Evolutionary conservation across 1,284 basidiomycete genomes (phyloP), one percentile per base, ranked within the genome.

Genomic region (Coniophora puteana): DNA sequence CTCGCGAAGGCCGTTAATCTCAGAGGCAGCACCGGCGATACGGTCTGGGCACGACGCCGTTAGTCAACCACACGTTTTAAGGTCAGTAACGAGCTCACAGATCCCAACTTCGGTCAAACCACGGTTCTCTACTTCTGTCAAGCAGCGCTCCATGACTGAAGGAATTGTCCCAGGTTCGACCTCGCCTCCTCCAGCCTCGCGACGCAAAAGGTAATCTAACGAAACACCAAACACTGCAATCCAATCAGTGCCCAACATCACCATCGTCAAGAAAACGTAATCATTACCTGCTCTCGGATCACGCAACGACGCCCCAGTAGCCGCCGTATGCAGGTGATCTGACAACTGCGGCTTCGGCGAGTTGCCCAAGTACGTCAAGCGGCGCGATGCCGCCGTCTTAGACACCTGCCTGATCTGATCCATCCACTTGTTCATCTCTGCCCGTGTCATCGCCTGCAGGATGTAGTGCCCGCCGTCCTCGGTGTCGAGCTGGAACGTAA

Each of bases 381-480:
- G 76, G 25, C 86, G 74, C 53, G 84, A 81, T 6, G 85, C 83
- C 35, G 83, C 82, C 39, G 72, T 74, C 51, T 79, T 81, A 23
- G 85, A 79, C 26, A 87, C 76, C 17, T 76, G 72, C 31, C 74
- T 73, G 45, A 92, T 80, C 12, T 76, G 80, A 17, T 82, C 77
- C 43, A 88, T 70, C 89, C 89, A 92, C 50, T 72, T 79, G 38
- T 60, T 69, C 76, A 87, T 80, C 48, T 89, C 86, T 22, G 68
- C 65, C 56, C 72, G 77, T 44, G 72, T 78, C 23, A 78, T 58
- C 1, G 86, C 80, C 58, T 92, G 89, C 13, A 92, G 63, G 20
- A 90, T 61, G 51, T 89, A 89, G 51, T 84, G 80, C 0, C 85
- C 87, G 4, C 89, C 89, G 55, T 92, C 89, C 55, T 92, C 89